Evolutionary conservation across 2,329 filamentous ascomycete genomes (phyloP), one percentile per base, ranked within the genome.

Genomic region (Colletotrichum musicola): DNA sequence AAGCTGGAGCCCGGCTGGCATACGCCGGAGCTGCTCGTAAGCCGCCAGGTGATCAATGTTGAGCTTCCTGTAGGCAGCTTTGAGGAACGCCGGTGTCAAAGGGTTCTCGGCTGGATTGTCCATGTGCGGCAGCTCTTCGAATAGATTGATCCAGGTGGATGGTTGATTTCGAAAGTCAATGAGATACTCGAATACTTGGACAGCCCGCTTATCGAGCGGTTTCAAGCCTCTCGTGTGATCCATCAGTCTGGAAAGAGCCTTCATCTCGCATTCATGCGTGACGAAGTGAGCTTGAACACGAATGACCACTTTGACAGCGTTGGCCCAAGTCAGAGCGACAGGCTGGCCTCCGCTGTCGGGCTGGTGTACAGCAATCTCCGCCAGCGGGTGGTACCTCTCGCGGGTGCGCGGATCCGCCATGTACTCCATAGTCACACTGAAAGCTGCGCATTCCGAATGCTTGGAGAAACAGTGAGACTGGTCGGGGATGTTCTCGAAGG

Each of bases 1-100:
- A 55, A 85, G 79, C 30, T 78, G 80, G 1, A 85, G 68, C 0
- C 82, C 80, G n/a, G 80, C 82, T 0, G 82, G 81, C 12, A 85
- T 79, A 1, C 70, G 70, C 1, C 70, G 66, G 0, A 84, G 74
- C 0, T 76, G 76, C 0, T 75, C 30, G 40, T 83, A 82, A 0
- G 82, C 82, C 0, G 70, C 60, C 1, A 70, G 71, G 38, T 84
- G 83, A n/a, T 84, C 78, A 0, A 66, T 38, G 22, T 84, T 80
- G 55, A 84, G 78, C 0, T 47, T 51, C 4, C 9, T 55, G n/a
- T 63, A 69, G 4, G 47, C 27, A 5, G 40, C 18, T 25, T 44
- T 25, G 13, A 69, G 22, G 7, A 49, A 59, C 5, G 14, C n/a
- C 4, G 62, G 62, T 5, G 22, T 38, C 10, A 57, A 38, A 4